These are phyloP conservation scores for Balakata baccata DNA, from an alignment of 345 rosid species.

Conservation along the genomic window DNA sequence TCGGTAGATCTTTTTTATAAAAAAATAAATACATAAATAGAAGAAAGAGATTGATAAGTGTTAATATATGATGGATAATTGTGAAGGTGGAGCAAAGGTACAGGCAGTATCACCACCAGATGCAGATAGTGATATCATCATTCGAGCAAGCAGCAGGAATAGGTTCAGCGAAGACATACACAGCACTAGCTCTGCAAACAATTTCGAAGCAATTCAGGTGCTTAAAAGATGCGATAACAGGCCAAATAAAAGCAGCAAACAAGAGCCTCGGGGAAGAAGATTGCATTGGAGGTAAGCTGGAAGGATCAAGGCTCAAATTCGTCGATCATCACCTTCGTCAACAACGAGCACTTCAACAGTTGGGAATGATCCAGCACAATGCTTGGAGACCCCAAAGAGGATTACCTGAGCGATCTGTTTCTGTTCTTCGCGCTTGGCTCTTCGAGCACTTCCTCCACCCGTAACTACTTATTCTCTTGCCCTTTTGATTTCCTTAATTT, in stretches of 20 bases:
- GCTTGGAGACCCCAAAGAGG: slow-evolving; percentile 99
- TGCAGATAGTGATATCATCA: slow-evolving; percentile 80
- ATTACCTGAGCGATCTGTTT: slow-evolving; percentile 87
- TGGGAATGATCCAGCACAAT: slow-evolving; percentile 96
- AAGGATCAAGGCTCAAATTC: slow-evolving; percentile 87
- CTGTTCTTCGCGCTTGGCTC: slow-evolving; percentile 97
- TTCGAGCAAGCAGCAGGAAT: slow-evolving; percentile 88
- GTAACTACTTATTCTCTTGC: slow-evolving; percentile 35
- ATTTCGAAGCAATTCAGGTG: slow-evolving; percentile 94
- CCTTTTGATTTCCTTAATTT: background rate
- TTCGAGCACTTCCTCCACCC: slow-evolving; percentile 98
- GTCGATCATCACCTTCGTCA: slow-evolving; percentile 92
- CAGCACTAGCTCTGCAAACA: slow-evolving; percentile 80
- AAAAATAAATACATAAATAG: too few species aligned
- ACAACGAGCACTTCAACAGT: slow-evolving; percentile 90
- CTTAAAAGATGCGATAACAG: slow-evolving; percentile 81
- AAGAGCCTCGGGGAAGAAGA: slow-evolving; percentile 93
- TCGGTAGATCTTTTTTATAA: too few species aligned
- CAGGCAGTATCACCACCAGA: slow-evolving; percentile 92
- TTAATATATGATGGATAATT: background rate
- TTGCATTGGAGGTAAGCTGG: slow-evolving; percentile 55
- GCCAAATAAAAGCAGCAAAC: slow-evolving; percentile 77
- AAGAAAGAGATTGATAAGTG: too few species aligned
- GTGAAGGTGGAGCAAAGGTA: slow-evolving; percentile 93
- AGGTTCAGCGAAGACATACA: slow-evolving; percentile 87